Percentiles rank a stretch among this genome's conserved stretches.
Evolutionary conservation across 1,139 yeast genomes (phyloP).

Genomic region (Yamadazyma dendronema): DNA sequence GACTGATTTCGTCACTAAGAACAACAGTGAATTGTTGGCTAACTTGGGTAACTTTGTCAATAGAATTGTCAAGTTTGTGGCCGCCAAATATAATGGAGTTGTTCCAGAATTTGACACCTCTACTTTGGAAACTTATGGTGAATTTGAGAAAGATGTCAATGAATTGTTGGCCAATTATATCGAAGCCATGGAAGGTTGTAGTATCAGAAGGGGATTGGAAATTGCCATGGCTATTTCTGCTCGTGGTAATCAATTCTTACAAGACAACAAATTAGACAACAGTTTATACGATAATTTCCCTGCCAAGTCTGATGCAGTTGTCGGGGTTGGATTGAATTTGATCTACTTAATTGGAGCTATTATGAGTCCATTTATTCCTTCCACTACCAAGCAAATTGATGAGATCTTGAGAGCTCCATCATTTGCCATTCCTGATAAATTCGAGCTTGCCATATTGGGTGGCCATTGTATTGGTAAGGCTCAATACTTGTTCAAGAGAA

Average conservation of each 20-base stretch:
- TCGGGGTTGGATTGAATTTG: slow-evolving; percentile 86
- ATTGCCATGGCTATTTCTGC: slow-evolving; percentile 87
- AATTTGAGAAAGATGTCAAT: slow-evolving; percentile 59
- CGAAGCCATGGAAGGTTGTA: slow-evolving; percentile 73
- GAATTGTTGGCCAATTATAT: slow-evolving; percentile 58
- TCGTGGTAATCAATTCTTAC: slow-evolving; percentile 92
- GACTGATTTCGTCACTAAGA: slow-evolving; percentile 91
- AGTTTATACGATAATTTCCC: slow-evolving; percentile 74
- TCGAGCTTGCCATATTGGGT: slow-evolving; percentile 63
- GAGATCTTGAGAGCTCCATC: slow-evolving; percentile 83
- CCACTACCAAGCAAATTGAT: slow-evolving; percentile 64
- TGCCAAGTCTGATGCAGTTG: slow-evolving; percentile 84
- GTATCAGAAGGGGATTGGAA: slow-evolving; percentile 86
- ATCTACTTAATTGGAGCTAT: slow-evolving; percentile 80
- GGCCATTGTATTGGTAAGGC: slow-evolving; percentile 93
- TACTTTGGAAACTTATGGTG: slow-evolving; percentile 48
- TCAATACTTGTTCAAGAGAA: slow-evolving; percentile 85
- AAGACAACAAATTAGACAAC: slow-evolving; percentile 93
- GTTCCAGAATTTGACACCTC: slow-evolving; percentile 60
- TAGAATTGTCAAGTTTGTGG: slow-evolving; percentile 85
- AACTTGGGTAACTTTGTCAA: slow-evolving; percentile 96
- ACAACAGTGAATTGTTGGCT: slow-evolving; percentile 89
- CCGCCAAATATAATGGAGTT: slow-evolving; percentile 89
- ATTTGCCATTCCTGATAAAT: slow-evolving; percentile 72
- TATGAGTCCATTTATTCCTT: slow-evolving; percentile 89